A percentile compares a stretch with the other conserved stretches of the same genome.
Evolutionary conservation across 2,329 filamentous ascomycete species (phyloP).

Genomic region (Fusarium aywerte): DNA sequence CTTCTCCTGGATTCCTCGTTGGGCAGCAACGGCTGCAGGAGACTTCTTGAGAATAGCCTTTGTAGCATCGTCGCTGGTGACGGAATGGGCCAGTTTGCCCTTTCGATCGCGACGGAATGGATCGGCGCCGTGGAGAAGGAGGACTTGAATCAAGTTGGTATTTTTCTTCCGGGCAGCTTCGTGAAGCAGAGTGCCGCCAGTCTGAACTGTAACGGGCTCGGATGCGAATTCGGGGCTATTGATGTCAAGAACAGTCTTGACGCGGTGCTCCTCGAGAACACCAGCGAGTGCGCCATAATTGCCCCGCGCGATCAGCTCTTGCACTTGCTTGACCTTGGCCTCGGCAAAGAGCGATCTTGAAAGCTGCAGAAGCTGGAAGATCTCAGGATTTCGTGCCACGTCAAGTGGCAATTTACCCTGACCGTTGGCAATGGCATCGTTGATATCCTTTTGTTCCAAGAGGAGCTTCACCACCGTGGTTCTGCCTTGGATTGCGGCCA

Average conservation of each 20-base stretch:
- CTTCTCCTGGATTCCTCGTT: constrained; percentile 96
- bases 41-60: constrained; percentile 91
- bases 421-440: constrained; percentile 87
- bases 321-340: constrained; percentile 83
- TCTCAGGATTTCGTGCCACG: constrained; percentile 89
- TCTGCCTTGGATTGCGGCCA: constrained; percentile 86
- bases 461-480: constrained; percentile 83
- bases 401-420: constrained; percentile 88
- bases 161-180: constrained; percentile 92
- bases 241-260: constrained; percentile 89
- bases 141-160: constrained; percentile 84
- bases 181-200: constrained; percentile 91
- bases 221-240: constrained; percentile 91
- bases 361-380: constrained; percentile 94
- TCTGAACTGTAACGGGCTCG: constrained; percentile 78
- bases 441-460: constrained; percentile 83
- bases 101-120: constrained; percentile 95
- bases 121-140: constrained; percentile 93
- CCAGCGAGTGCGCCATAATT: constrained; percentile 83
- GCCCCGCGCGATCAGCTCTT: constrained; percentile 76
- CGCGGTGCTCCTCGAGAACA: constrained; percentile 83
- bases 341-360: constrained; percentile 91
- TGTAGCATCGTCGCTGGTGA: constrained; percentile 93
- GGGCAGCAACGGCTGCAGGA: constrained; percentile 91
- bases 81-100: constrained; percentile 94